These are phyloP conservation scores for Sporopachydermia cereana DNA, from an alignment of 1,139 yeast species.

Conservation along the genomic window DNA sequence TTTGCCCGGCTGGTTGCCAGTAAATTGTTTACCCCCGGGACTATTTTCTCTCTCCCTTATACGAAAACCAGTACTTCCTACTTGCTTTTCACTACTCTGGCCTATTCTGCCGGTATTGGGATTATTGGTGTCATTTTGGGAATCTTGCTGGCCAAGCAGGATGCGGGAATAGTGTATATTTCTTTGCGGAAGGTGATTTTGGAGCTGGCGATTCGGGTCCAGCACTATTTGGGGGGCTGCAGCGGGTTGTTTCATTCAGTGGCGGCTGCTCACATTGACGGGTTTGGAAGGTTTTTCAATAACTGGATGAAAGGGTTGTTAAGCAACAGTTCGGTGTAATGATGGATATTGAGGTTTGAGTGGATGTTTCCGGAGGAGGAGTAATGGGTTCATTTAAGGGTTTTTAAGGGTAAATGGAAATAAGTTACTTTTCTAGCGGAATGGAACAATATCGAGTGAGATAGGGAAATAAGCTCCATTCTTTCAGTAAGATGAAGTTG, in stretches of 20 bases:
- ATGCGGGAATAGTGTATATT: background rate
- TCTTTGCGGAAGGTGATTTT: background rate
- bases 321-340: too few species aligned
- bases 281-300: background rate
- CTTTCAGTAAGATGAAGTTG: too few species aligned
- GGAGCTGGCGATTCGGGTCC: background rate
- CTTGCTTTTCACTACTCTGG: background rate
- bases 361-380: too few species aligned
- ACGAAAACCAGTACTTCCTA: background rate
- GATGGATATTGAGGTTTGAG: too few species aligned
- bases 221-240: background rate
- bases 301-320: background rate
- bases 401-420: too few species aligned
- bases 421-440: too few species aligned
- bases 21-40: background rate
- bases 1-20: background rate
- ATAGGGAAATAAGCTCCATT: too few species aligned
- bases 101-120: constrained; percentile 1
- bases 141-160: background rate
- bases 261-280: background rate
- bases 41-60: background rate
- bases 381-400: too few species aligned
- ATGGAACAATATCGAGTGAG: too few species aligned
- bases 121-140: background rate
- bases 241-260: too few species aligned